Evolutionary conservation across 2,329 filamentous ascomycete genomes (phyloP), one percentile per base, ranked within the genome.

Genomic region (Aureobasidium sp.): DNA sequence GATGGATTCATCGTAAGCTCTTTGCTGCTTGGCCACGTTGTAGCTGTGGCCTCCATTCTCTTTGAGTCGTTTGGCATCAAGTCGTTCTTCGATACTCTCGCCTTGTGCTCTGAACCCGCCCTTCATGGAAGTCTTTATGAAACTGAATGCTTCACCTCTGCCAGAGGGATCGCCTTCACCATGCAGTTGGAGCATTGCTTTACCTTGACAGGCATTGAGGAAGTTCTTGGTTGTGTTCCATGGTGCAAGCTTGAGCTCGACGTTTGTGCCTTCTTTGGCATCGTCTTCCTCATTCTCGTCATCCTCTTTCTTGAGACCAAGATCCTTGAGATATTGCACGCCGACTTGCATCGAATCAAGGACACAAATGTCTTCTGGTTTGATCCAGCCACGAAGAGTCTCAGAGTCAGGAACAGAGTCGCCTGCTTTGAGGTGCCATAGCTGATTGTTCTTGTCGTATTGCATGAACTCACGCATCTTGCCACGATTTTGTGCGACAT

Each of bases 161-260:
- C 92, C 92, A 0, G 93, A 96, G 3, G 94, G 94, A 71, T 99
- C 94, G 62, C 94, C 94, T 67, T 95, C 90, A 24, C 94, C 94
- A 69, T 97, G 92, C 13, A 99, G 82, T 68, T 92, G 89, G 50
- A 99, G 83, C 94, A 99, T 99, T 3, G 94, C 94, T 73, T 99
- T 99, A 63, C 92, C 91, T 64, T 92, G 87, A 55, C 90, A 93
- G 1, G 94, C 94, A 67, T 97, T 89, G 63, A 97, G 84, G 75
- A 99, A 99, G 65, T 96, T 96, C 77, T 96, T 96, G 59, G 91
- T 96, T 0, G 92, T 93, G 69, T 93, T 91, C 94, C 94, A 99
- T 0, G 94, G 94, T 0, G 93, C 92, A 76, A 99, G 86, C 71
- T 92, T 90, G 73, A 93, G 86, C 57, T 95, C 91, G 12, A 95